phyloP scores from a whole-genome alignment of 495 filamentous ascomycete genomes.

The Coniosporium apollinis region DNA sequence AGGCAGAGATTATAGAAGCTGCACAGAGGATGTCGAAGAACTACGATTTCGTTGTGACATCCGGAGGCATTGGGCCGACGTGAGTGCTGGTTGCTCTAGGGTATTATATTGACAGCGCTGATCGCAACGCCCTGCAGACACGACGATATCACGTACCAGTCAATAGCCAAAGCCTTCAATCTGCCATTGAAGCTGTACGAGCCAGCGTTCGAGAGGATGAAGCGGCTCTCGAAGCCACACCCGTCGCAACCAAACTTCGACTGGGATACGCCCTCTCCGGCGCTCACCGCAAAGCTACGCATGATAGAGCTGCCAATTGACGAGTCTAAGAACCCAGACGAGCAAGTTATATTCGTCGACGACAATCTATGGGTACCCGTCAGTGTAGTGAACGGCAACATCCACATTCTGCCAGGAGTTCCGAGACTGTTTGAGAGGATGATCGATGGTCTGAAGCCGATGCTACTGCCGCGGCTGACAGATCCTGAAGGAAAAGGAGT shows the following conservation, averaged over 20 bases:
- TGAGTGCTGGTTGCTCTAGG: slow-evolving; percentile 29
- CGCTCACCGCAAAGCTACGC: slow-evolving; percentile 60
- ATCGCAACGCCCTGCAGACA: slow-evolving; percentile 41
- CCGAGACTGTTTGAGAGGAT: slow-evolving; percentile 67
- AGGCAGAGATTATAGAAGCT: slow-evolving; percentile 77
- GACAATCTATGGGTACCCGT: slow-evolving; percentile 84
- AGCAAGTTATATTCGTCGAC: slow-evolving; percentile 56
- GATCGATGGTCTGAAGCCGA: slow-evolving; percentile 56
- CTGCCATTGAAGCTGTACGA: slow-evolving; percentile 62
- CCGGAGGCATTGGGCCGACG: slow-evolving; percentile 92
- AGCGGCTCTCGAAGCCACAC: slow-evolving; percentile 53
- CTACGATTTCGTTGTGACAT: slow-evolving; percentile 89
- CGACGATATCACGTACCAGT: slow-evolving; percentile 93
- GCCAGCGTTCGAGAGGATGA: slow-evolving; percentile 65
- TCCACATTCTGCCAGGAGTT: slow-evolving; percentile 86
- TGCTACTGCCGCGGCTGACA: slow-evolving; percentile 46
- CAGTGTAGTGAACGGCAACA: slow-evolving; percentile 71
- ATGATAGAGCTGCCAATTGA: slow-evolving; percentile 84
- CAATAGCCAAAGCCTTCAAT: slow-evolving; percentile 77
- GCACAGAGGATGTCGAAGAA: slow-evolving; percentile 65
- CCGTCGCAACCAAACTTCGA: slow-evolving; percentile 58
- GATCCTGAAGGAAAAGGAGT: slow-evolving; percentile 71
- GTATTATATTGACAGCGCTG: slow-evolving; percentile 4
- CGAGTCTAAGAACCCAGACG: slow-evolving; percentile 37
- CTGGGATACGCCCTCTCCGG: slow-evolving; percentile 69